phyloP scores from a whole-genome alignment of 306 rosid species.

The Cucumis cinereus region DNA sequence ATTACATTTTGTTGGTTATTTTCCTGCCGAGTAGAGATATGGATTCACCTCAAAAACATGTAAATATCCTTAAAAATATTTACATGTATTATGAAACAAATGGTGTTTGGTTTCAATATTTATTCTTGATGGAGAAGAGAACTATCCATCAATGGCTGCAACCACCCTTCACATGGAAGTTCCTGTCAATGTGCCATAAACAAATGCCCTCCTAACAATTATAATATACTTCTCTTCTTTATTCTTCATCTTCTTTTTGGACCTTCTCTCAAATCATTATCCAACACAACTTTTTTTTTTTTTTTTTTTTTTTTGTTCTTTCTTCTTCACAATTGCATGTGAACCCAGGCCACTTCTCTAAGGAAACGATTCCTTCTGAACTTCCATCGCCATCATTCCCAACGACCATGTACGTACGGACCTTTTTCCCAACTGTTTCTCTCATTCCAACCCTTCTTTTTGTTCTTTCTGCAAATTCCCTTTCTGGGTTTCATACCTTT shows the following conservation, averaged over 20 bases:
- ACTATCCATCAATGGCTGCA: constrained; percentile 3
- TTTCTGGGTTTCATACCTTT: not conserved
- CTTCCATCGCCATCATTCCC: constrained; percentile 3
- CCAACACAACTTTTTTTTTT: not conserved
- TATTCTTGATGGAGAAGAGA: constrained; percentile 4
- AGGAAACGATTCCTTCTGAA: not conserved
- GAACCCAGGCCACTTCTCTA: not conserved
- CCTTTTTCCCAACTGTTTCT: not conserved
- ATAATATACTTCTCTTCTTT: not conserved
- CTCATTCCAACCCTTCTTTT: not conserved
- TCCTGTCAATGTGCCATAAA: not conserved
- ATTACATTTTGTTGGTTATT: too few relatives aligned
- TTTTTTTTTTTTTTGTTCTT: too few relatives aligned
- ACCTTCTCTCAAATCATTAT: not conserved
- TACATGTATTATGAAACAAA: not conserved
- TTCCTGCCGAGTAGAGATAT: too few relatives aligned
- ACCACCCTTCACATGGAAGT: constrained; percentile 1
- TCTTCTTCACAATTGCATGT: not conserved
- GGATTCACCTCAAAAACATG: too few relatives aligned
- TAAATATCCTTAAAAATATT: too few relatives aligned
- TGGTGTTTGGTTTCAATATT: not conserved
- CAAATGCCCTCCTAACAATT: not conserved
- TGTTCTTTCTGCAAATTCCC: not conserved
- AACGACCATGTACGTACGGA: constrained; percentile 1
- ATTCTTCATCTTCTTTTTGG: not conserved